Evolutionary conservation across 2,329 filamentous ascomycete genomes (phyloP).

Genomic region (Penicillium thymicola): DNA sequence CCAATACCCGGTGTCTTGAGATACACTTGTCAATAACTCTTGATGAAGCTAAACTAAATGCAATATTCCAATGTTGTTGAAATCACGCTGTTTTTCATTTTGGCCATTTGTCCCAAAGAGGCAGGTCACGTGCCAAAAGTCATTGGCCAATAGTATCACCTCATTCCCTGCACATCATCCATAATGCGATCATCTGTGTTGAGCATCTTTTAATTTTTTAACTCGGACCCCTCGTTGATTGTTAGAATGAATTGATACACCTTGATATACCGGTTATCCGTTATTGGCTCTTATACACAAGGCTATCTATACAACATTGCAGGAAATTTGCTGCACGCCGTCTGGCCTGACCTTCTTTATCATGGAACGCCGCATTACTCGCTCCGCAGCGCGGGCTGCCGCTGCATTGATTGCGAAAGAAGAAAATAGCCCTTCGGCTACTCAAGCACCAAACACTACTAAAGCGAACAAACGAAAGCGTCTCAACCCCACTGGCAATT

Average conservation of each 20-base stretch:
- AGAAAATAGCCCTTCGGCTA: slow-evolving; percentile 3
- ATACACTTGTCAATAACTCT: slow-evolving; percentile 5
- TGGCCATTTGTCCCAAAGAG: background rate
- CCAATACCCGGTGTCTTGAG: slow-evolving; percentile 6
- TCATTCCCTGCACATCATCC: background rate
- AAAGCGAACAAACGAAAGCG: background rate
- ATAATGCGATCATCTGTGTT: background rate
- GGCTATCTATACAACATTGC: background rate
- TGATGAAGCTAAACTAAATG: slow-evolving; percentile 5
- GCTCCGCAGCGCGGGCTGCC: slow-evolving; percentile 25
- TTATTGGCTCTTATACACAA: background rate
- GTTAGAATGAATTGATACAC: background rate
- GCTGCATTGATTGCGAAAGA: slow-evolving; percentile 14
- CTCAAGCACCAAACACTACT: background rate
- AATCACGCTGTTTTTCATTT: background rate
- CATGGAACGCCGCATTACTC: slow-evolving; percentile 29
- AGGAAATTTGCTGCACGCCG: background rate
- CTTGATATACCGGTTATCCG: background rate
- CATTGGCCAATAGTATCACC: background rate
- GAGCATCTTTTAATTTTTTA: background rate
- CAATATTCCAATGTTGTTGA: background rate
- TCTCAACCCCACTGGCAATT: background rate
- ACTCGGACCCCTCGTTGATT: background rate
- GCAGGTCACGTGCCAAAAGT: background rate
- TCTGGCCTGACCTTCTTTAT: background rate